These are phyloP conservation scores for Serendipita sp. DNA, from an alignment of 768 basidiomycete genomes.

Conservation along the genomic window DNA sequence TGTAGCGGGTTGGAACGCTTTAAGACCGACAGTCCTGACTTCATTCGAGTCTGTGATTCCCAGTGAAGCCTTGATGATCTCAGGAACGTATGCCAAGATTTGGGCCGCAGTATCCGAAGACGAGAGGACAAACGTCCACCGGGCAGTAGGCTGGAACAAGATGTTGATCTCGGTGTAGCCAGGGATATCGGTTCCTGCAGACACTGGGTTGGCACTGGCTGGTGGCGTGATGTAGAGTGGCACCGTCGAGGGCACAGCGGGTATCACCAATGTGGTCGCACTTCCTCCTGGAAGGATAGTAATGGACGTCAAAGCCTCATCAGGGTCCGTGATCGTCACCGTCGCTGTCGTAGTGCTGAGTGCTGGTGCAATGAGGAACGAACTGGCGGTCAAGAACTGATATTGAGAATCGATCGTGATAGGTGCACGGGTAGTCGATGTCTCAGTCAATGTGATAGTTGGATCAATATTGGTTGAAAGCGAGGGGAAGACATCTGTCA, in stretches of 20 bases:
- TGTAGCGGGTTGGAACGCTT: constrained; percentile 47
- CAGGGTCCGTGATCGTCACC: constrained; percentile 23
- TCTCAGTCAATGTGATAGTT: background rate
- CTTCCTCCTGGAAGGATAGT: constrained; percentile 13
- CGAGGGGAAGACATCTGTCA: background rate
- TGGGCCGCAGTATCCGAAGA: constrained; percentile 48
- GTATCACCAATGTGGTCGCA: constrained; percentile 16
- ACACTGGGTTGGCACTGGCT: constrained; percentile 9
- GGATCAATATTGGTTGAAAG: background rate
- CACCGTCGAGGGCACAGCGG: constrained; percentile 38
- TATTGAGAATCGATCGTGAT: background rate
- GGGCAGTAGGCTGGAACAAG: constrained; percentile 39
- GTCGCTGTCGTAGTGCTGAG: background rate
- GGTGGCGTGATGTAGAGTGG: constrained; percentile 45
- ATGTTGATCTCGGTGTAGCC: constrained; percentile 43
- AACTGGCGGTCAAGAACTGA: background rate
- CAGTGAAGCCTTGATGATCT: constrained; percentile 31
- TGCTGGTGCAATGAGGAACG: background rate
- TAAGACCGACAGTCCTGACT: constrained; percentile 40
- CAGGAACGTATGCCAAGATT: constrained; percentile 58
- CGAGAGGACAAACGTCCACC: constrained; percentile 53
- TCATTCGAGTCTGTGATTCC: constrained; percentile 19
- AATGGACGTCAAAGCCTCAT: constrained; percentile 20
- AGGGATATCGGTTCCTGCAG: constrained; percentile 17
- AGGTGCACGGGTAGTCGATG: background rate